phyloP scores from a whole-genome alignment of 2,329 filamentous ascomycete genomes.

The Neurospora crassa region DNA sequence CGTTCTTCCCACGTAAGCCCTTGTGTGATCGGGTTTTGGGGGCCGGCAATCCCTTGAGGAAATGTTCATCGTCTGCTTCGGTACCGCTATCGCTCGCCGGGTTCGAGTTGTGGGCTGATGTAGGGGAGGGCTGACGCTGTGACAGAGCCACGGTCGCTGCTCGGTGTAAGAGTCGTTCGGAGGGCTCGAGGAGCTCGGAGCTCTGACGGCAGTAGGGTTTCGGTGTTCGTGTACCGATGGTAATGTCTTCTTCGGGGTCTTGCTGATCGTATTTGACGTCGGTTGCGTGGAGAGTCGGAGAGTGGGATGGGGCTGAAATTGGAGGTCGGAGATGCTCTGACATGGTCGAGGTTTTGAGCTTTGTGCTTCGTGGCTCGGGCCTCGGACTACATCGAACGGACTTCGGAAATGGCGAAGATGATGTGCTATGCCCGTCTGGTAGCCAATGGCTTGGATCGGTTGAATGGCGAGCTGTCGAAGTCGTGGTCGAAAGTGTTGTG shows the following conservation, averaged over 20 bases:
- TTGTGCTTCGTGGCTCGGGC: not conserved
- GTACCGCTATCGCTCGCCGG: slow-evolving; percentile 81
- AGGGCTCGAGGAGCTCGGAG: slow-evolving; percentile 43
- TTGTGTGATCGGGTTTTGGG: slow-evolving; percentile 66
- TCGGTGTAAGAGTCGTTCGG: slow-evolving; percentile 28
- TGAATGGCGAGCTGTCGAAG: not conserved
- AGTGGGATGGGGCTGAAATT: not conserved
- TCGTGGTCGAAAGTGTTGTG: not conserved
- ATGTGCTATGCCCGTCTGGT: not conserved
- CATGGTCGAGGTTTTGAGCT: slow-evolving; percentile 26
- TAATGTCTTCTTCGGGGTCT: slow-evolving; percentile 26
- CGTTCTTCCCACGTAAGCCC: slow-evolving; percentile 58
- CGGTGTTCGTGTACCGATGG: slow-evolving; percentile 50
- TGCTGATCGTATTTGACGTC: slow-evolving; percentile 7
- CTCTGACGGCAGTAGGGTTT: slow-evolving; percentile 57
- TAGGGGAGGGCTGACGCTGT: slow-evolving; percentile 17
- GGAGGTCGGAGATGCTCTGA: slow-evolving; percentile 32
- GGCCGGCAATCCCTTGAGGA: slow-evolving; percentile 75
- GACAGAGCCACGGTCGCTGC: slow-evolving; percentile 11
- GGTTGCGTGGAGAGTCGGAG: slow-evolving; percentile 7
- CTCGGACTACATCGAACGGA: not conserved
- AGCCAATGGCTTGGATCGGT: not conserved
- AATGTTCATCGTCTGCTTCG: slow-evolving; percentile 89
- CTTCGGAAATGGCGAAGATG: not conserved
- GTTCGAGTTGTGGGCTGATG: slow-evolving; percentile 41